Base-by-base conservation (phyloP, 1,284 basidiomycete genomes). In the Rhodotorula glutinis region DNA sequence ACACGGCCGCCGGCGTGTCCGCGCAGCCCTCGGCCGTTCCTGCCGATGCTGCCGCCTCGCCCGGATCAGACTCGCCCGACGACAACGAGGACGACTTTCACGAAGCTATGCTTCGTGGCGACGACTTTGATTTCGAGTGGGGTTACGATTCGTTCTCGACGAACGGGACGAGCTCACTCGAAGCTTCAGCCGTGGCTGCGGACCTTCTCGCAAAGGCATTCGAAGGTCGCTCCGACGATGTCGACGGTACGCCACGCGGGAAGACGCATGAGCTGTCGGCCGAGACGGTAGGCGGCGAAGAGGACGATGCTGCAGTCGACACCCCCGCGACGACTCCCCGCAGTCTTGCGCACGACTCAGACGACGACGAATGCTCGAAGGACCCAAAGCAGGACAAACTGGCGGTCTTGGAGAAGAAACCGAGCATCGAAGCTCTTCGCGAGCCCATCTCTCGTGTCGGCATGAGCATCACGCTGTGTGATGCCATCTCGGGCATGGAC, bases 51-150 rank as follows among this genome's bases (percentile, higher is more conserved):
- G 62, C 56, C 4, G 33, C 63, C 7, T 60, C 63, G 1, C 60
- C 63, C 1, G 46, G 53, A 23, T 53, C 62, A 17, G 65, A 63
- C 27, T 61, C 66, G 40, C 46, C 57, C 23, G 44, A 58, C 23
- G 57, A 41, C 4, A 62, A 70, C 51, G 69, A 70, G 53, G 71
- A 71, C 49, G 71, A 73, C 57, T 70, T 67, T 49, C 69, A 73
- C 58, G 71, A 73, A 38, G 66, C 71, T 10, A 70, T 70, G 68
- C 69, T 73, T 21, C 69, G 62, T 29, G 71, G 66, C 54, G 71
- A 67, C 66, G 65, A 70, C 46, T 68, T 73, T 40, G 71, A 73
- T 43, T 73, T 73, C 41, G 71, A 73, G 49, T 73, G 71, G 71
- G 66, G 71, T 13, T 49, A 53, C 41, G 71, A 70, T 23, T 71